These are phyloP conservation scores for Trametes pubescens DNA, from an alignment of 1,284 basidiomycete genomes.

Conservation along the genomic window DNA sequence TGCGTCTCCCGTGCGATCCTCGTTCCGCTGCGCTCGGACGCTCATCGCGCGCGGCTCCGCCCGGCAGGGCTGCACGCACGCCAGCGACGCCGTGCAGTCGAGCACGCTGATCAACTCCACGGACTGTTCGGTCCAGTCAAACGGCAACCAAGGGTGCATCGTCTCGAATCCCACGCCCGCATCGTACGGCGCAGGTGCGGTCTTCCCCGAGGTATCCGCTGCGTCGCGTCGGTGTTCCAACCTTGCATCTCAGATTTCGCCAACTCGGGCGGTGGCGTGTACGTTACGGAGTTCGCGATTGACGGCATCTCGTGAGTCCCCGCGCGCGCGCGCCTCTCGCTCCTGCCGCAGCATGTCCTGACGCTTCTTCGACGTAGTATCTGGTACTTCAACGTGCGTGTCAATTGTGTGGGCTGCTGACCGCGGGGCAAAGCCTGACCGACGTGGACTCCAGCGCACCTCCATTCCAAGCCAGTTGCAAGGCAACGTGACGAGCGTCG, in stretches of 20 bases:
- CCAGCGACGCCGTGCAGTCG: slow-evolving; percentile 53
- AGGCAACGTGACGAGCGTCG: slow-evolving; percentile 61
- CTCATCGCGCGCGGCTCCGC: not conserved
- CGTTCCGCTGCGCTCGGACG: slow-evolving; percentile 13
- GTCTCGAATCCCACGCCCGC: slow-evolving; percentile 58
- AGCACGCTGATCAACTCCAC: slow-evolving; percentile 64
- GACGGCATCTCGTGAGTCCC: slow-evolving; percentile 65
- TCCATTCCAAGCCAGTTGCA: slow-evolving; percentile 64
- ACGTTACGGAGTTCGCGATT: slow-evolving; percentile 73
- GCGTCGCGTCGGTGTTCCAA: not conserved
- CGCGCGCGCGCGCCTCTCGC: slow-evolving; percentile 12
- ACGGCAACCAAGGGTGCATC: slow-evolving; percentile 70
- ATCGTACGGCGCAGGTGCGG: slow-evolving; percentile 61
- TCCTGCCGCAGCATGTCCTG: slow-evolving; percentile 7
- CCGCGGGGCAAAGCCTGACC: slow-evolving; percentile 10
- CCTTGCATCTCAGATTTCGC: slow-evolving; percentile 57
- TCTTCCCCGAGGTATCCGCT: slow-evolving; percentile 11
- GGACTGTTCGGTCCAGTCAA: slow-evolving; percentile 63
- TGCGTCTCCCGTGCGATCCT: slow-evolving; percentile 23
- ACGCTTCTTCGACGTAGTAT: slow-evolving; percentile 50
- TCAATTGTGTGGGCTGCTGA: slow-evolving; percentile 1
- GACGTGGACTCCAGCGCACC: slow-evolving; percentile 49
- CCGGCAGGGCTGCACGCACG: slow-evolving; percentile 59
- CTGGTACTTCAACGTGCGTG: slow-evolving; percentile 76
- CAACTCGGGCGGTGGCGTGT: slow-evolving; percentile 71